Evolutionary conservation across 2,329 filamentous ascomycete species (phyloP), one percentile per base, ranked within the genome.

Genomic region (Monosporascus cannonballus): DNA sequence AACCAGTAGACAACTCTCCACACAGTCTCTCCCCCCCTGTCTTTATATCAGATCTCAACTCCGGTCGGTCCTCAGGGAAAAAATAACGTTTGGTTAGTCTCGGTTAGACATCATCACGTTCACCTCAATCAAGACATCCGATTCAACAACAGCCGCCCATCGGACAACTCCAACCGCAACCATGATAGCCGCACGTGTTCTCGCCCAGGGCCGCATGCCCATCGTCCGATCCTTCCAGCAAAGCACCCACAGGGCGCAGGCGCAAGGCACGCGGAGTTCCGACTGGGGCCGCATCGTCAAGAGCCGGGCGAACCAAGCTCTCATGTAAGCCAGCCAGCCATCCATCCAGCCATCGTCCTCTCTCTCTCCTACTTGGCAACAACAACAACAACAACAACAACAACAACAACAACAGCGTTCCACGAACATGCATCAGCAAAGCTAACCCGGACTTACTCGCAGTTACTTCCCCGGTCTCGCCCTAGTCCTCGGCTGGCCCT

Each of bases 401-500:
- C 3, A 6, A 34, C 11, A 34, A 34, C 30, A 14, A 14, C 30
- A 14, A 34, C 30, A 34, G 30, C 30, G 11, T 5, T 14, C 11
- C 30, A 34, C 1, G 30, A 34, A 34, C 4, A 5, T 11, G 5
- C 30, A 34, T 14, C 4, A 34, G 30, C 30, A 14, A 34, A 34
- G 36, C 38, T 39, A 56, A 34, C 51, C 49, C 22, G 41, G 22
- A 1, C 50, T 22, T 14, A 20, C 38, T 41, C 38, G 55, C 45
- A 73, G 71, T 38, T 74, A 67, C 63, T 56, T 73, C 56, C 69
- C 71, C 2, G 58, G 56, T 30, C 61, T 69, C 41, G 56, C 54
- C 4, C 24, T 63, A 8, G 57, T 73, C 44, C 66, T 75, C n/a
- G 67, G 68, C 49, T 74, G 73, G 73, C 73, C 73, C 1, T 54